Evolutionary conservation across 768 basidiomycete species (phyloP).

Genomic region (Mycena galopus): DNA sequence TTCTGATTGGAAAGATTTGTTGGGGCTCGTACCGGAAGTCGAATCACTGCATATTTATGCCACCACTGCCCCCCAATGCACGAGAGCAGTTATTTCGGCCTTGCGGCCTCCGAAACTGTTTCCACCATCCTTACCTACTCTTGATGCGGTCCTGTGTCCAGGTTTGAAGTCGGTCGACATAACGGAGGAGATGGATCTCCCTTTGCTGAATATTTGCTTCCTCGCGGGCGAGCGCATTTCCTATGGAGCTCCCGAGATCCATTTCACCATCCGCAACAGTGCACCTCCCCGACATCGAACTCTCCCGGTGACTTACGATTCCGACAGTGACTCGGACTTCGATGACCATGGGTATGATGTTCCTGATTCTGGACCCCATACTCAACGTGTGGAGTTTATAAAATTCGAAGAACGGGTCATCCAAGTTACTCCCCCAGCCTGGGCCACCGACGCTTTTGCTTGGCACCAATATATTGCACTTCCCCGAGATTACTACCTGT

Average conservation of each 20-base stretch:
- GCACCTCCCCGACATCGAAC: background rate
- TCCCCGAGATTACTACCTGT: background rate
- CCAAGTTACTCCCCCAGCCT: background rate
- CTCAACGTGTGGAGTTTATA: conserved; percentile 12
- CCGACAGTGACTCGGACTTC: conserved; percentile 18
- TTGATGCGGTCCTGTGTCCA: background rate
- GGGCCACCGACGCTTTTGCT: conserved; percentile 14
- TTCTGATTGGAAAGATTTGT: conserved; percentile 7
- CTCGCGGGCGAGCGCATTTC: conserved; percentile 7
- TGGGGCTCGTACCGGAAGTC: conserved; percentile 9
- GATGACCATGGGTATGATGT: conserved; percentile 11
- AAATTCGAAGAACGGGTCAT: background rate
- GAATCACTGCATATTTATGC: background rate
- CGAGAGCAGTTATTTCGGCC: conserved; percentile 13
- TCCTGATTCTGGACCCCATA: background rate
- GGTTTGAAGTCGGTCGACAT: conserved; percentile 11
- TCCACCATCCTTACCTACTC: conserved; percentile 1
- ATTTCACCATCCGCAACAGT: conserved; percentile 5
- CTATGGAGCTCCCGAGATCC: conserved; percentile 3
- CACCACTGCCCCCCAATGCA: background rate
- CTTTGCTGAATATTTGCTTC: conserved; percentile 19
- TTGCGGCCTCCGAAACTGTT: conserved; percentile 17
- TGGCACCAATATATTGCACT: background rate
- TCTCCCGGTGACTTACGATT: background rate
- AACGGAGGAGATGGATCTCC: conserved; percentile 18